Evolutionary conservation across 768 basidiomycete genomes (phyloP), one percentile per base, ranked within the genome.

Genomic region (Collybiopsis luxurians): DNA sequence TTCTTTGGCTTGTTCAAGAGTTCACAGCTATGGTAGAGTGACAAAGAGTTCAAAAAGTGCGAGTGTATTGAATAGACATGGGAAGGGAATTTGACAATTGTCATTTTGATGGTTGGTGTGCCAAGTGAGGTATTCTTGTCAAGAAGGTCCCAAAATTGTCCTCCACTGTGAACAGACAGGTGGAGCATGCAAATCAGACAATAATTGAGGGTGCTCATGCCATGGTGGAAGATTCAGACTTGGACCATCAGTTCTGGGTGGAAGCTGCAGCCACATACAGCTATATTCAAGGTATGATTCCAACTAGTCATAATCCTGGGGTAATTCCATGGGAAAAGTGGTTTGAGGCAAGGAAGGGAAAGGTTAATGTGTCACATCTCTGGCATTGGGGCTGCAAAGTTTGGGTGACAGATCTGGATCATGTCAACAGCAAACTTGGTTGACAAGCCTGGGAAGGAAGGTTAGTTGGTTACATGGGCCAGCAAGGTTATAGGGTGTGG

Each of bases 381-480:
- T 31, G 60, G 28, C 43, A 2, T 5, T 61, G 60, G 60, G 60
- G 60, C 17, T 44, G 57, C 17, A 4, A 26, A 12, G 57, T 52
- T 42, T 58, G 52, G 56, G 60, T 58, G 5, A 61, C 55, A n/a
- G 61, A 61, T 47, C 45, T 61, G 3, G 61, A 61, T 19, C 5
- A 46, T 3, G 4, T 19, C 1, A 39, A 45, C 3, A 58, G 61
- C 4, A 62, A 62, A 47, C 48, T 62, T 19, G 59, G 61, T 0
- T 6, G 49, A 26, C 61, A 60, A 27, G 38, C 55, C 4, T 62
- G 61, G 61, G 27, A 60, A 27, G 61, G 61, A 2, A 26, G n/a
- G 27, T n/a, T 62, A 55, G 53, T 62, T 15, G 58, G 59, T n/a
- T 62, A 62, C 27, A 57, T 62, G 61, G 61, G 56, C 12, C 50